Conservation (phyloP, 306 rosid genomes). For the Quercus mongolica region DNA sequence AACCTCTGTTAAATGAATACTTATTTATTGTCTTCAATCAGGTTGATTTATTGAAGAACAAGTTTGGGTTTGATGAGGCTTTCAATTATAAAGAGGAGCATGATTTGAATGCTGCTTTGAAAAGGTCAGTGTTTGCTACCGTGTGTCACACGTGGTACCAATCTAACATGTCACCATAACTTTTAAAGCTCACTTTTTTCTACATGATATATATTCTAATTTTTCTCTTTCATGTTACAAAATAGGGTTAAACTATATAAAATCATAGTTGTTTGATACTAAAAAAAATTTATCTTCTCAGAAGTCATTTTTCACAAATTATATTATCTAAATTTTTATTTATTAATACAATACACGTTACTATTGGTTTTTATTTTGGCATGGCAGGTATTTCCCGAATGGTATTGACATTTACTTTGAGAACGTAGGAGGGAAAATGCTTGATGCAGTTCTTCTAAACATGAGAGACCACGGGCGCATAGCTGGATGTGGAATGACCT, state of each 20-base stretch:
- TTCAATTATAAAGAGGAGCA: not conserved
- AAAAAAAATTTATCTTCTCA: too few relatives aligned
- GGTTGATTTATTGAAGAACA: not conserved
- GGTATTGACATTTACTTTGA: constrained; percentile 22
- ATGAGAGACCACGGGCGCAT: constrained; percentile 12
- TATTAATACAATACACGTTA: too few relatives aligned
- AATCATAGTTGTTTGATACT: too few relatives aligned
- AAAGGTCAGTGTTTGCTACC: not conserved
- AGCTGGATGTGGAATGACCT: constrained; percentile 7
- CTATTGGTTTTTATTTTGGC: not conserved
- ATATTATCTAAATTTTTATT: too few relatives aligned
- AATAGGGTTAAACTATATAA: too few relatives aligned
- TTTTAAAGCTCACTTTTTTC: too few relatives aligned
- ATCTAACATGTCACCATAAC: not conserved
- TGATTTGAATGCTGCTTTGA: not conserved
- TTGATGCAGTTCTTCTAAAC: constrained; percentile 17
- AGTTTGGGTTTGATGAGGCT: too few relatives aligned
- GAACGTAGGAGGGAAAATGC: constrained; percentile 11
- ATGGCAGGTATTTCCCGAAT: constrained; percentile 9
- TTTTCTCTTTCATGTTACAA: too few relatives aligned
- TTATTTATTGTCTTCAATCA: too few relatives aligned
- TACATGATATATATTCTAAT: too few relatives aligned
- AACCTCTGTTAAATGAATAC: too few relatives aligned
- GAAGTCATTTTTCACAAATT: too few relatives aligned
- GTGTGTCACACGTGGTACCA: not conserved